Percentiles rank a stretch among this genome's conserved stretches.
Evolutionary conservation across 2,329 filamentous ascomycete genomes (phyloP).

Genomic region (Metarhizium brunneum): DNA sequence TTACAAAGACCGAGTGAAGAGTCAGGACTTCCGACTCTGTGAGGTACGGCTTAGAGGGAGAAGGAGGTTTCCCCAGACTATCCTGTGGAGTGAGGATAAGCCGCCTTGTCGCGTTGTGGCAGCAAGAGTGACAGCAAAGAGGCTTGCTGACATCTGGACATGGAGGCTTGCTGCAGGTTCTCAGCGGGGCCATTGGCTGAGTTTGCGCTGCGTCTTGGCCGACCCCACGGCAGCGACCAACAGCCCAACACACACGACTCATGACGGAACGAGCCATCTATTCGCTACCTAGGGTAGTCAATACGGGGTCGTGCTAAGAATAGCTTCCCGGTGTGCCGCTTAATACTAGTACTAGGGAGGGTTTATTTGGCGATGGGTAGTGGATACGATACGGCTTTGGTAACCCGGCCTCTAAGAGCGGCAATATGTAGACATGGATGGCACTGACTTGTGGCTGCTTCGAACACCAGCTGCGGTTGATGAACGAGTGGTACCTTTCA

Average conservation of each 20-base stretch:
- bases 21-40: not conserved
- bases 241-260: too few relatives aligned
- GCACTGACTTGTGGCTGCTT: too few relatives aligned
- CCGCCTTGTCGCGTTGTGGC: not conserved
- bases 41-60: not conserved
- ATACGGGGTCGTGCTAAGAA: not conserved
- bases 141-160: too few relatives aligned
- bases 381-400: too few relatives aligned
- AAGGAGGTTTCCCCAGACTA: not conserved
- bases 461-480: too few relatives aligned
- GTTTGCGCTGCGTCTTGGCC: not conserved
- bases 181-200: not conserved
- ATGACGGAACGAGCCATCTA: too few relatives aligned
- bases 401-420: too few relatives aligned
- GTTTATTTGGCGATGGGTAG: too few relatives aligned
- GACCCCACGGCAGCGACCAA: not conserved
- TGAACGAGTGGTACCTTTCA: too few relatives aligned
- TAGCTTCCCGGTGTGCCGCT: too few relatives aligned
- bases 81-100: not conserved
- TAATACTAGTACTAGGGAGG: too few relatives aligned
- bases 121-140: not conserved
- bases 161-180: not conserved
- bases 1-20: constrained; percentile 7
- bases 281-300: not conserved
- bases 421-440: too few relatives aligned